Evolutionary conservation across 2,329 filamentous ascomycete genomes (phyloP).

Genomic region (Gyromitra esculenta): DNA sequence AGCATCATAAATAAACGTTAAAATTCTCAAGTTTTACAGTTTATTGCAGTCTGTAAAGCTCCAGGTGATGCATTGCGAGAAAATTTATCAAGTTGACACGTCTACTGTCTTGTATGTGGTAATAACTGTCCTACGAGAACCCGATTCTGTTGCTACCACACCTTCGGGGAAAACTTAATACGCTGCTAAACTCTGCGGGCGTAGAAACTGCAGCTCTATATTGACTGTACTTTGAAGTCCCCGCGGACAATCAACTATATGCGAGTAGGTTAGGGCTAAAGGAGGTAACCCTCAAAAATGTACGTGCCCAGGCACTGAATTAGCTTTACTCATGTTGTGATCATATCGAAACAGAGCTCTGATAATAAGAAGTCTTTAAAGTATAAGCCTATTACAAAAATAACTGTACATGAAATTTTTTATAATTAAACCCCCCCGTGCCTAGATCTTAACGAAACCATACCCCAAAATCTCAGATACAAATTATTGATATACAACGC

Average conservation of each 20-base stretch:
- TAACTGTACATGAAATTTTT: constrained; percentile 14
- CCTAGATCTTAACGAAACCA: constrained; percentile 14
- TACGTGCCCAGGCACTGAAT: neutral
- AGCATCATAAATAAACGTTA: neutral
- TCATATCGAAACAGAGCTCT: neutral
- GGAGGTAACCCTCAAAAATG: neutral
- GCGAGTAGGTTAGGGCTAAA: neutral
- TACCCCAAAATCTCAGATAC: constrained; percentile 2
- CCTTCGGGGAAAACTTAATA: neutral
- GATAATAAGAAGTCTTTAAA: constrained; percentile 16
- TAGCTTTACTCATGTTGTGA: neutral
- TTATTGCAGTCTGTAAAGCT: neutral
- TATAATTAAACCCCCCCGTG: constrained; percentile 4
- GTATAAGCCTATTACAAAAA: constrained; percentile 21
- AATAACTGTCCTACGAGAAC: neutral
- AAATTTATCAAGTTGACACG: neutral
- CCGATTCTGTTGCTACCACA: neutral
- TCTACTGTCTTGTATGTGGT: neutral
- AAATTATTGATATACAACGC: constrained; percentile 4
- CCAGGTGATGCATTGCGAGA: neutral
- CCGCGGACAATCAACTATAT: neutral
- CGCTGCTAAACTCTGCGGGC: neutral
- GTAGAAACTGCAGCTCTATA: neutral
- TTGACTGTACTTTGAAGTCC: neutral
- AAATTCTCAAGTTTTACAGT: neutral